Conservation (phyloP, 192 early-diverging fungal genomes). For the Rhizophlyctis rosea region DNA sequence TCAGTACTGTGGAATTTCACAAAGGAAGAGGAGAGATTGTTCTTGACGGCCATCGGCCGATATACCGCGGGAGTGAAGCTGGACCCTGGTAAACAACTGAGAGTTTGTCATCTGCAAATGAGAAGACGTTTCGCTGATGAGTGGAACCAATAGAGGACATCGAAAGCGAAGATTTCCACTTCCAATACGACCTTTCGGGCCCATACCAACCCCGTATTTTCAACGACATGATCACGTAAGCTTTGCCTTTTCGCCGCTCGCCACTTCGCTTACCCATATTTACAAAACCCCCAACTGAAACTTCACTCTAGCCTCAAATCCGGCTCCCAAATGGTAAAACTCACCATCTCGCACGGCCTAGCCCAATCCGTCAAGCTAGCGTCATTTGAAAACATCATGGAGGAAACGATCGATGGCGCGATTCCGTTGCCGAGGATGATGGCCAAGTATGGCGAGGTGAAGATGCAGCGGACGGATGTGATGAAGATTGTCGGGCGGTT, state of each 20-base stretch:
- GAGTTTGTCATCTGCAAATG: conserved; percentile 70
- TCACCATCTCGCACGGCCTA: conserved; percentile 93
- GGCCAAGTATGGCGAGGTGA: conserved; percentile 88
- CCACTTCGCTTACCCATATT: no score
- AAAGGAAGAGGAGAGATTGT: conserved; percentile 71
- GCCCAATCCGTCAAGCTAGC: conserved; percentile 94
- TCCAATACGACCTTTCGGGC: conserved; percentile 67
- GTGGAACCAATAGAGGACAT: conserved; percentile 39
- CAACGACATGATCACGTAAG: conserved; percentile 89
- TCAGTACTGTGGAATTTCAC: conserved; percentile 98
- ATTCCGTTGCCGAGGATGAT: conserved; percentile 88
- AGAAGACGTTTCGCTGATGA: conserved; percentile 39
- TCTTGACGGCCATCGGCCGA: no score
- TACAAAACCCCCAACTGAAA: no score
- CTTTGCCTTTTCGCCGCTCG: no score
- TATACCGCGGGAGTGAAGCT: no score
- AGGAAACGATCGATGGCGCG: conserved; percentile 82
- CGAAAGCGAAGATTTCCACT: conserved; percentile 75
- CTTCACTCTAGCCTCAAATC: no score
- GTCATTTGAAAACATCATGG: conserved; percentile 86
- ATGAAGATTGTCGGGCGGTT: conserved; percentile 86
- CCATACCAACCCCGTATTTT: conserved; percentile 67
- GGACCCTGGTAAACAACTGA: no score
- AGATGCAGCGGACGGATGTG: conserved; percentile 84
- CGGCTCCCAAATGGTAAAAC: conserved; percentile 75